These are phyloP conservation scores for Coniosporium tulheliwenetii DNA, from an alignment of 2,329 filamentous ascomycete genomes.

Conservation along the genomic window DNA sequence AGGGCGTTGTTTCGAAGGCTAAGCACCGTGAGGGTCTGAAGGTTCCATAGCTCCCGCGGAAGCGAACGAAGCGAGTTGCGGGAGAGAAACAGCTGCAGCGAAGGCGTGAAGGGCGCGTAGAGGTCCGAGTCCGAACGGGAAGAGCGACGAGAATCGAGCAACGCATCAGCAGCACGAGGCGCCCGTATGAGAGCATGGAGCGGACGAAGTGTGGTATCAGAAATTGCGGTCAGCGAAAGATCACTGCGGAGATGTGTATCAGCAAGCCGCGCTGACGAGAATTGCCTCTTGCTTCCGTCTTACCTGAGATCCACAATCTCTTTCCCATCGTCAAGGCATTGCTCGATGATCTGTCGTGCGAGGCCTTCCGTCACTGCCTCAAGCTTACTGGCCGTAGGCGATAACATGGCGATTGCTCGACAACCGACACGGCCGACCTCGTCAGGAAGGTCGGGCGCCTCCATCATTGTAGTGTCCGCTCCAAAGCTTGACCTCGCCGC, in stretches of 20 bases:
- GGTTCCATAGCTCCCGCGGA: slow-evolving; percentile 44
- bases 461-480: too few relatives aligned
- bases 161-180: slow-evolving; percentile 7
- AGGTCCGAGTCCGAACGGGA: slow-evolving; percentile 37
- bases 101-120: slow-evolving; percentile 43
- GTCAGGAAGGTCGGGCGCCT: too few relatives aligned
- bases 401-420: too few relatives aligned
- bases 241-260: slow-evolving; percentile 3
- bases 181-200: slow-evolving; percentile 26
- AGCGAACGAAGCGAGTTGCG: slow-evolving; percentile 41
- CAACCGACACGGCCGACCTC: slow-evolving; percentile 4
- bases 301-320: slow-evolving; percentile 49
- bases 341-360: slow-evolving; percentile 31
- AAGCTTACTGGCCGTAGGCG: too few relatives aligned
- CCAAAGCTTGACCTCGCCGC: background rate
- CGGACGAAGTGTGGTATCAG: slow-evolving; percentile 40
- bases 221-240: slow-evolving; percentile 36
- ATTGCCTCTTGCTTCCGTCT: slow-evolving; percentile 11
- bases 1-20: slow-evolving; percentile 51
- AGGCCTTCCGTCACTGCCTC: slow-evolving; percentile 7
- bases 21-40: slow-evolving; percentile 47
- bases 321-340: slow-evolving; percentile 38
- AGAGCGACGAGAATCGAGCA: too few relatives aligned
- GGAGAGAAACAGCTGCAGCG: slow-evolving; percentile 45
- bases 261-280: background rate